These are phyloP conservation scores for Marasmius fiardii DNA, from an alignment of 1,284 basidiomycete species.

Conservation along the genomic window DNA sequence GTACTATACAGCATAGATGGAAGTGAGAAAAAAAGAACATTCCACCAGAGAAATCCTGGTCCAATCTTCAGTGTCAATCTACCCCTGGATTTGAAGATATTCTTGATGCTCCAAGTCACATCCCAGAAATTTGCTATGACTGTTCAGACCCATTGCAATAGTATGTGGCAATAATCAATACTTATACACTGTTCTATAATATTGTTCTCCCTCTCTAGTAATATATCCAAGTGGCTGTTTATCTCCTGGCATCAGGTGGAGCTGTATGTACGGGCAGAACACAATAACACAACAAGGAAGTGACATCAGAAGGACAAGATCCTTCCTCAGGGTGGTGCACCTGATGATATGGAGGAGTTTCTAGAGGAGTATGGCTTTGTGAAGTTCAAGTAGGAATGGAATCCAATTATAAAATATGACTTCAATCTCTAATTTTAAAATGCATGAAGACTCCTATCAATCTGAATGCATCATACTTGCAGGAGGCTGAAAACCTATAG, in stretches of 20 bases:
- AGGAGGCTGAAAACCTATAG: no score
- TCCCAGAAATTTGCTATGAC: slow-evolving; percentile 14
- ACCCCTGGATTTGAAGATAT: slow-evolving; percentile 21
- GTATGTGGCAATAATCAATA: slow-evolving; percentile 10
- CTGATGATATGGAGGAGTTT: slow-evolving; percentile 16
- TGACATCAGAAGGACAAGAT: slow-evolving; percentile 16
- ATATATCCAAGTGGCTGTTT: slow-evolving; percentile 22
- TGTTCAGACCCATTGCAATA: slow-evolving; percentile 12
- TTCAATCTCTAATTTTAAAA: not conserved
- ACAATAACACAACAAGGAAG: slow-evolving; percentile 16
- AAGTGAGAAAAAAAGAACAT: no score
- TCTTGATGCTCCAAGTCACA: slow-evolving; percentile 10
- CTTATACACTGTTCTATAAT: not conserved
- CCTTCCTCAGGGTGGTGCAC: slow-evolving; percentile 17
- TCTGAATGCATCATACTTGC: no score
- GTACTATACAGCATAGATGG: no score
- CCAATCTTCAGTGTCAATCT: slow-evolving; percentile 12
- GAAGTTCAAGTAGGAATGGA: slow-evolving; percentile 18
- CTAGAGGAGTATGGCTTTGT: slow-evolving; percentile 12
- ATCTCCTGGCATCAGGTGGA: slow-evolving; percentile 24
- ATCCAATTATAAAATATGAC: not conserved
- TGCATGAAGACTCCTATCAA: no score
- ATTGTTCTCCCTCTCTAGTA: slow-evolving; percentile 8
- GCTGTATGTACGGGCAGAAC: slow-evolving; percentile 15
- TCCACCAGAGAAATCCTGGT: no score